Evolutionary conservation across 768 basidiomycete species (phyloP), one percentile per base, ranked within the genome.

Genomic region (Holtermannia corniformis): DNA sequence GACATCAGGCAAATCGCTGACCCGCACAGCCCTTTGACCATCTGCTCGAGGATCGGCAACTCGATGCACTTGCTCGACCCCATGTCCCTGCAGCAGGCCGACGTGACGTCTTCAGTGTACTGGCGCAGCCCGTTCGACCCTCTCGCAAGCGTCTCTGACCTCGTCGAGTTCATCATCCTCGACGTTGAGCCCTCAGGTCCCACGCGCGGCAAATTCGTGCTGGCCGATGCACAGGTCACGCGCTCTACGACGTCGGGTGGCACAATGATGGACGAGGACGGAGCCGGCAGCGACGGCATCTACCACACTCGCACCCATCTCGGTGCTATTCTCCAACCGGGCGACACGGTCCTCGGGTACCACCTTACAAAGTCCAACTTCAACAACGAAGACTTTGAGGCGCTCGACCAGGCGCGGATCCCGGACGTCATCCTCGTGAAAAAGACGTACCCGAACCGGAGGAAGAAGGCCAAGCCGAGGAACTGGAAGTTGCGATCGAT

Each of bases 261-360:
- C 37, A 57, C 55, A 26, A 40, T 40, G 45, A 82, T 82, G 56
- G 81, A 78, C 57, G 85, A 84, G 47, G 76, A 76, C 12, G 72
- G 76, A 3, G 71, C 70, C 63, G 81, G 81, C 3, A 74, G 79
- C 45, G 87, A 82, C 62, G 85, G 84, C 61, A 95, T 93, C 56
- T 89, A 81, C 75, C 91, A 96, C 74, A 95, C 93, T 13, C 85
- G 93, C 28, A 97, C 95, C 16, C 95, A 99, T 65, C 82, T 99
- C 41, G 95, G 95, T 49, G 86, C 81, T 14, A 82, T 87, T 60
- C 78, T 97, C 19, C 93, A 97, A 66, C 92, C 95, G 0, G 95
- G 95, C 22, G 95, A 97, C 71, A 82, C 90, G 1, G 92, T 80
- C 25, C 75, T 96, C 49, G 95, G 95, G 0, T 99, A 88, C 76